phyloP scores from a whole-genome alignment of 129 eudicot species.

The Tanacetum coccineum region DNA sequence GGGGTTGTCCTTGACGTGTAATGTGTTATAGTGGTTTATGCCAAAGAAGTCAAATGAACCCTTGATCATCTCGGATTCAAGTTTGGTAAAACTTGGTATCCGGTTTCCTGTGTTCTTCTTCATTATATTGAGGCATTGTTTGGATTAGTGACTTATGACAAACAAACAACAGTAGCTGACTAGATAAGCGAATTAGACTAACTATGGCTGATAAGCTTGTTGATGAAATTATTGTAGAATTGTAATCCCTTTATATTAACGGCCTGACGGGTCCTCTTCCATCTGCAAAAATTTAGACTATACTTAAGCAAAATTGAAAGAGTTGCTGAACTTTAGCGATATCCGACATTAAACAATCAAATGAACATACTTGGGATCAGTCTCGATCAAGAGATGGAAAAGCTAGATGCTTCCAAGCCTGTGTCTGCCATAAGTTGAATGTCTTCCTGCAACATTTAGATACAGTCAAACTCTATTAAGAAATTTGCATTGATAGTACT shows the following conservation, averaged over 20 bases:
- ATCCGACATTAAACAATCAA: too few species aligned
- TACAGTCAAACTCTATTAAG: too few species aligned
- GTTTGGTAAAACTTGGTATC: conserved; percentile 49
- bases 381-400: conserved; percentile 86
- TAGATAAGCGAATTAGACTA: too few species aligned
- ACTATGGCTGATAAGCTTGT: too few species aligned
- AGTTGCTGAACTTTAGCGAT: too few species aligned
- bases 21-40: conserved; percentile 45
- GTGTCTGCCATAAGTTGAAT: conserved; percentile 59
- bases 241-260: conserved; percentile 58
- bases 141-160: conserved; percentile 11
- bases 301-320: conserved; percentile 8
- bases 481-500: too few species aligned
- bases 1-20: conserved; percentile 42
- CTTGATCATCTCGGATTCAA: conserved; percentile 51
- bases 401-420: conserved; percentile 64
- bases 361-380: too few species aligned
- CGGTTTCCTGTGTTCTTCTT: conserved; percentile 49
- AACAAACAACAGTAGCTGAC: too few species aligned
- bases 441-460: too few species aligned
- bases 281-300: conserved; percentile 31
- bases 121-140: conserved; percentile 21
- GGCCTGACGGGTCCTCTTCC: conserved; percentile 71
- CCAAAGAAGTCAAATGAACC: too few species aligned
- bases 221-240: conserved; percentile 67